Conservation (phyloP, 139 green algal genomes). For the Micromonas pusilla region DNA sequence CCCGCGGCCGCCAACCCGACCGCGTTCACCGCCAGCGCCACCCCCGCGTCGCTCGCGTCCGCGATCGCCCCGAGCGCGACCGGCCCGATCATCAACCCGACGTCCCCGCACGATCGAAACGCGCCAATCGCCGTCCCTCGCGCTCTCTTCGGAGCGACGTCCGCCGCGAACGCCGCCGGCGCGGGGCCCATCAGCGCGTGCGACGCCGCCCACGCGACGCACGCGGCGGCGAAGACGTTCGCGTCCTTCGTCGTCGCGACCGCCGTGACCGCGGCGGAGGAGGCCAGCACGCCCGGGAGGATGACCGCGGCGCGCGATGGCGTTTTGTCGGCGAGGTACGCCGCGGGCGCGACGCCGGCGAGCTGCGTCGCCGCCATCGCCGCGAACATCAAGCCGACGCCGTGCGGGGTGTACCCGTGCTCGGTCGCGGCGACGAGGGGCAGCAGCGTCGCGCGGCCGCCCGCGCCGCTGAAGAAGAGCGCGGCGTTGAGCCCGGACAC, state of each 20-base stretch:
- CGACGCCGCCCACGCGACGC: background rate
- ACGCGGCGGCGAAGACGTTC: background rate
- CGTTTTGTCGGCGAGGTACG: background rate
- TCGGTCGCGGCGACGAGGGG: background rate
- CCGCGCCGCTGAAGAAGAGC: conserved; percentile 15
- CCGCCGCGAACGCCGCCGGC: conserved; percentile 1
- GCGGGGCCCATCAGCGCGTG: conserved; percentile 4
- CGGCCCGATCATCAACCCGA: conserved; percentile 13
- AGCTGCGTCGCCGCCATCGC: conserved; percentile 13
- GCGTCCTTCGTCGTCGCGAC: background rate
- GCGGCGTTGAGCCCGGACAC: conserved; percentile 11
- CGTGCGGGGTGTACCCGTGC: background rate
- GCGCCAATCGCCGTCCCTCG: background rate
- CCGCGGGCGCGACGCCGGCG: background rate
- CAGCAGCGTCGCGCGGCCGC: conserved; percentile 1
- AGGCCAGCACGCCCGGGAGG: background rate
- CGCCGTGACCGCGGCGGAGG: background rate
- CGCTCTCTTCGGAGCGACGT: background rate
- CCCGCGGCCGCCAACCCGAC: background rate
- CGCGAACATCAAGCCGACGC: background rate
- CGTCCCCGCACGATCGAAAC: background rate
- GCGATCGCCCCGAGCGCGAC: background rate
- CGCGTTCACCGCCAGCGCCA: conserved; percentile 7
- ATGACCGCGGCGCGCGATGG: no score
- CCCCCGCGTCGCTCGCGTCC: background rate